Conservation (phyloP, 495 filamentous ascomycete species). For the Penicillium malachiteum region DNA sequence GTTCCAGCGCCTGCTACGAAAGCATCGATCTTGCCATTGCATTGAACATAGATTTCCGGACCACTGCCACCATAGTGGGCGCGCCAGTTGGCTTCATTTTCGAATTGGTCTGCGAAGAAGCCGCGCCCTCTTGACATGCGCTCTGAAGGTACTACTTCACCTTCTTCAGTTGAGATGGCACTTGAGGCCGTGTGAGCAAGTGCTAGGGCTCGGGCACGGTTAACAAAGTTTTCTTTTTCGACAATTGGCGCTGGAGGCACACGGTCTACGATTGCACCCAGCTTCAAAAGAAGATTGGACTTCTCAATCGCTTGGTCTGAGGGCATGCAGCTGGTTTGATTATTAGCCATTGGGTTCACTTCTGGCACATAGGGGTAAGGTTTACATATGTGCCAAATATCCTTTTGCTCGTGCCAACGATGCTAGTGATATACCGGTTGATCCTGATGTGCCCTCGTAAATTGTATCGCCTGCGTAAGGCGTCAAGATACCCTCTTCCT, state of each 20-base stretch:
- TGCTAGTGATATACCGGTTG: constrained; percentile 90
- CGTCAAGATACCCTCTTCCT: constrained; percentile 70
- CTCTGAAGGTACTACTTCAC: constrained; percentile 14
- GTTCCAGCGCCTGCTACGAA: constrained; percentile 97
- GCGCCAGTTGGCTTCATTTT: constrained; percentile 79
- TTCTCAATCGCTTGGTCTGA: constrained; percentile 89
- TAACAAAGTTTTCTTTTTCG: constrained; percentile 90
- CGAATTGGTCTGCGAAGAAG: constrained; percentile 97
- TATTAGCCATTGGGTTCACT: constrained; percentile 11
- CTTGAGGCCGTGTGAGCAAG: constrained; percentile 63
- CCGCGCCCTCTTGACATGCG: constrained; percentile 49
- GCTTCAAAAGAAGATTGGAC: constrained; percentile 78
- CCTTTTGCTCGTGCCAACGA: constrained; percentile 83
- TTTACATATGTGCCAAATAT: constrained; percentile 85
- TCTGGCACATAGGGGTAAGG: constrained; percentile 1
- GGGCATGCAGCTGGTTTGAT: constrained; percentile 74
- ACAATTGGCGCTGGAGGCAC: constrained; percentile 90
- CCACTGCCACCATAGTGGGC: constrained; percentile 84
- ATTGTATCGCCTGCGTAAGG: constrained; percentile 87
- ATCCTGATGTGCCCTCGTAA: constrained; percentile 96
- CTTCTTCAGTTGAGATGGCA: constrained; percentile 4
- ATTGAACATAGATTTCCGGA: constrained; percentile 83
- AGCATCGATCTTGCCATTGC: constrained; percentile 72
- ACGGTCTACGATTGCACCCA: constrained; percentile 86
- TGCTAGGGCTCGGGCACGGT: constrained; percentile 79